Conservation (phyloP, 495 filamentous ascomycete genomes). For the Penicillium roqueforti region DNA sequence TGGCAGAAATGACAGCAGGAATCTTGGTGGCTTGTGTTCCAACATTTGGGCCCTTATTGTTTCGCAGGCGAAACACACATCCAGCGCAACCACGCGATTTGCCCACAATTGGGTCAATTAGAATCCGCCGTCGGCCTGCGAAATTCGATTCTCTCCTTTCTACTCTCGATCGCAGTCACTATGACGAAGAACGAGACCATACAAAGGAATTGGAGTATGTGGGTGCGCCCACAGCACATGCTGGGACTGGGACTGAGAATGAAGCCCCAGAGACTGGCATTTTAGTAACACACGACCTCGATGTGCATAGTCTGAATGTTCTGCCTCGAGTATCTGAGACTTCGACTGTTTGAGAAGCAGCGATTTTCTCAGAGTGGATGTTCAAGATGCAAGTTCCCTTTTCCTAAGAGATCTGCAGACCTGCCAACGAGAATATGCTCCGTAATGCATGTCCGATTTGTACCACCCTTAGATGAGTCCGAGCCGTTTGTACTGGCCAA, state of each 20-base stretch:
- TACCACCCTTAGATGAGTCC: background rate
- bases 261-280: background rate
- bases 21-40: constrained; percentile 18
- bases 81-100: background rate
- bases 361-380: background rate
- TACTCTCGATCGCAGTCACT: background rate
- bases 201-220: background rate
- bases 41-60: constrained; percentile 16
- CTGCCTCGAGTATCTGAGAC: background rate
- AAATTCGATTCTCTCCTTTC: constrained; percentile 4
- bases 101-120: constrained; percentile 6
- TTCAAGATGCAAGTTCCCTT: background rate
- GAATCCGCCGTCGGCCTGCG: background rate
- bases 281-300: constrained; percentile 4
- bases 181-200: background rate
- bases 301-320: background rate
- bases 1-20: constrained; percentile 15
- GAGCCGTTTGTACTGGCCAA: background rate
- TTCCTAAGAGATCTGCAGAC: background rate
- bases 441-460: constrained; percentile 4
- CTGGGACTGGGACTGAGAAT: background rate
- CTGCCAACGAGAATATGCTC: background rate
- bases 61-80: background rate
- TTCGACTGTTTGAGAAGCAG: background rate
- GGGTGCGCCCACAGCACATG: background rate